phyloP scores from a whole-genome alignment of 192 early-diverging fungal species.

The Umbelopsis isabellina region DNA sequence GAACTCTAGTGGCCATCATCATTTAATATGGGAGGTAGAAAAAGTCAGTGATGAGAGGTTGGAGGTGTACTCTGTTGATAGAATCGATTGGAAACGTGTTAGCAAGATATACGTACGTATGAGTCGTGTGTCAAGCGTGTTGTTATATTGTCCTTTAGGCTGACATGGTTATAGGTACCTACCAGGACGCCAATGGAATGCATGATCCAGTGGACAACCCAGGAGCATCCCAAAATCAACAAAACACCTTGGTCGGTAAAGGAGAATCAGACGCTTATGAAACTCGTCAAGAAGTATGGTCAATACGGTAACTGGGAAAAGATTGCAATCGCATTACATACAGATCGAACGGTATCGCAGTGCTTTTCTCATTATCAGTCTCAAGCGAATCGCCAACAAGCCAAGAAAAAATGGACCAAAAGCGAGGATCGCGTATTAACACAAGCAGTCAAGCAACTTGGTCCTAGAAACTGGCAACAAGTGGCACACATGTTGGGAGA shows the following conservation, averaged over 20 bases:
- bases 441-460: constrained; percentile 67
- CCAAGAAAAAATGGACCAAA: constrained; percentile 63
- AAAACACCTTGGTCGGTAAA: constrained; percentile 63
- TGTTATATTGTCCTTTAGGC: background rate
- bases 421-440: constrained; percentile 67
- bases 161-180: constrained; percentile 46
- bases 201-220: constrained; percentile 77
- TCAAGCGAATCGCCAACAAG: constrained; percentile 43
- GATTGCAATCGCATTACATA: constrained; percentile 64
- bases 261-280: constrained; percentile 54
- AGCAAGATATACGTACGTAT: constrained; percentile 23
- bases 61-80: constrained; percentile 18
- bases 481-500: constrained; percentile 66
- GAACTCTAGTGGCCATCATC: background rate
- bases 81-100: constrained; percentile 25
- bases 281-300: constrained; percentile 50
- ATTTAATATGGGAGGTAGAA: constrained; percentile 29
- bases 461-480: constrained; percentile 75
- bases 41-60: constrained; percentile 7
- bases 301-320: constrained; percentile 64
- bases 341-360: constrained; percentile 70
- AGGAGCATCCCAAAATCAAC: constrained; percentile 81
- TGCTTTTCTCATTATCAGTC: constrained; percentile 75
- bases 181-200: constrained; percentile 70
- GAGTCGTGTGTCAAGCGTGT: background rate